A percentile compares a stretch with the other conserved stretches of the same genome.
Evolutionary conservation across 495 filamentous ascomycete species (phyloP).

Genomic region (Mycothermus thermophilus): DNA sequence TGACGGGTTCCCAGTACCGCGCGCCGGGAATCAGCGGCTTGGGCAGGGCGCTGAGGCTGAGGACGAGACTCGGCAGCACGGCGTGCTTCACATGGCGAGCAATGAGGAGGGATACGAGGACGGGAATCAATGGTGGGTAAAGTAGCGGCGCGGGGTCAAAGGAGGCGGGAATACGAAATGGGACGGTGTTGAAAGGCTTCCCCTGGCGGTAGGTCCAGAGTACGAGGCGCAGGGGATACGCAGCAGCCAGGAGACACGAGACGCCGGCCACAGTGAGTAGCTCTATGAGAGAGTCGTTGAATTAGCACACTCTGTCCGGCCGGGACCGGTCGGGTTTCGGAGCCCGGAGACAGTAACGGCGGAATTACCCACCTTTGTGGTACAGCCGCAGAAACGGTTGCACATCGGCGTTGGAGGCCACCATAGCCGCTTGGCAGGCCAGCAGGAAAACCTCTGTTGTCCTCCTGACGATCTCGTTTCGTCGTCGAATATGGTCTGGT

Average conservation of each 20-base stretch:
- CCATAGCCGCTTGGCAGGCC: slow-evolving; percentile 25
- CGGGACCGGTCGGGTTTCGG: no score
- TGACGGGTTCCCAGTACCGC: slow-evolving; percentile 38
- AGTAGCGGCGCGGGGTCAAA: slow-evolving; percentile 89
- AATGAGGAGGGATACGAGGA: slow-evolving; percentile 68
- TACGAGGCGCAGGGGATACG: slow-evolving; percentile 35
- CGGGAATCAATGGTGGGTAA: slow-evolving; percentile 65
- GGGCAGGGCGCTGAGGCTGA: slow-evolving; percentile 69
- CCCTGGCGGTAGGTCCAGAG: slow-evolving; percentile 28
- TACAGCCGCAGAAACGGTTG: slow-evolving; percentile 20
- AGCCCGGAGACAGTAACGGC: neutral
- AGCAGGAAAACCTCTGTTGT: slow-evolving; percentile 31
- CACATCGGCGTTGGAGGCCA: slow-evolving; percentile 17
- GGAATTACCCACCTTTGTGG: slow-evolving; percentile 20
- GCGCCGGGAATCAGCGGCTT: slow-evolving; percentile 52
- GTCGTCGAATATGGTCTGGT: slow-evolving; percentile 25
- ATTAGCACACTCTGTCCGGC: neutral
- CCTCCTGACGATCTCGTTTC: slow-evolving; percentile 33
- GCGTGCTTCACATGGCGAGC: slow-evolving; percentile 38
- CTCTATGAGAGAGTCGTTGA: slow-evolving; percentile 12
- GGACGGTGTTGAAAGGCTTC: slow-evolving; percentile 22
- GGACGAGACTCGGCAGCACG: slow-evolving; percentile 64
- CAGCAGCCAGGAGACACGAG: slow-evolving; percentile 14
- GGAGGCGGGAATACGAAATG: slow-evolving; percentile 44
- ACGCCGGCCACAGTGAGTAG: slow-evolving; percentile 13